Evolutionary conservation across 257 asterid species (phyloP).

Genomic region (Rubia yunnanensis): DNA sequence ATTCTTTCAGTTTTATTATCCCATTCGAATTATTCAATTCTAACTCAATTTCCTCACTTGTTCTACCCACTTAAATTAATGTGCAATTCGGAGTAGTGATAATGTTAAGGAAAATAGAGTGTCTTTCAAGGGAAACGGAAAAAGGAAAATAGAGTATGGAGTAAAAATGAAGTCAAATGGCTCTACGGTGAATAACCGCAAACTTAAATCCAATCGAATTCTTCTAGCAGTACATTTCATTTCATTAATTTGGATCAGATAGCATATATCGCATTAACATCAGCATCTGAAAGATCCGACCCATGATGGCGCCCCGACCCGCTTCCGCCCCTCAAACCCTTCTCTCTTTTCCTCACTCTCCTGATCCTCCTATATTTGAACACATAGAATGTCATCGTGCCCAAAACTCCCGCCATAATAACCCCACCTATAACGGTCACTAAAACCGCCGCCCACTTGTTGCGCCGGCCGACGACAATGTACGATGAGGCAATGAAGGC

Average conservation of each 20-base stretch:
- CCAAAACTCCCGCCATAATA: slow-evolving; percentile 53
- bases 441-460: slow-evolving; percentile 57
- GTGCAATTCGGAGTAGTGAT: too few relatives aligned
- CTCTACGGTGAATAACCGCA: too few relatives aligned
- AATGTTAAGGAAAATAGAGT: too few relatives aligned
- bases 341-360: slow-evolving; percentile 46
- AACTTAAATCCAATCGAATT: too few relatives aligned
- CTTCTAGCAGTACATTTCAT: too few relatives aligned
- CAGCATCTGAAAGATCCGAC: slow-evolving; percentile 37
- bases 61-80: too few relatives aligned
- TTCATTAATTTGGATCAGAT: slow-evolving; percentile 24
- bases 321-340: slow-evolving; percentile 33
- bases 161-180: too few relatives aligned
- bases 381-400: slow-evolving; percentile 63
- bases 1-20: too few relatives aligned
- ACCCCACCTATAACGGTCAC: slow-evolving; percentile 45
- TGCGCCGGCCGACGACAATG: slow-evolving; percentile 48
- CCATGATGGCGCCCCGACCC: slow-evolving; percentile 16
- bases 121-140: too few relatives aligned
- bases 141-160: too few relatives aligned
- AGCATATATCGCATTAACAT: slow-evolving; percentile 55
- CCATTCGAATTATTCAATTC: too few relatives aligned
- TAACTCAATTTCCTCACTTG: too few relatives aligned
- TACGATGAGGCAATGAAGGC: slow-evolving; percentile 61
- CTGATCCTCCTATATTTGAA: slow-evolving; percentile 42